Evolutionary conservation across 169 alveolate species (phyloP).

Genomic region (Plasmodium vivax): DNA sequence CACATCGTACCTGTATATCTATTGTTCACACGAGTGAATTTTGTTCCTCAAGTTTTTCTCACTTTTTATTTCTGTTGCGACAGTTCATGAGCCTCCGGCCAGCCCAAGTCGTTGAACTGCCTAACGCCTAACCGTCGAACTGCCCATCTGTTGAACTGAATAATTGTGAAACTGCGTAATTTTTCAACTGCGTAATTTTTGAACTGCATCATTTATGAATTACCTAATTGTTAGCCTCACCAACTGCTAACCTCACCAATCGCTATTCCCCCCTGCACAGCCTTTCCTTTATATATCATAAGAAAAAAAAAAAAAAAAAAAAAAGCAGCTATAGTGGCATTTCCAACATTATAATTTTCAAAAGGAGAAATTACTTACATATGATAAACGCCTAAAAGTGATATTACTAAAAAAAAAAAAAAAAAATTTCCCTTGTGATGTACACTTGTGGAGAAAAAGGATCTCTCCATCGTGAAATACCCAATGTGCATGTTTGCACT

Average conservation of each 20-base stretch:
- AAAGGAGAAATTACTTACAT: background rate
- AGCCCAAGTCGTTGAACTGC: background rate
- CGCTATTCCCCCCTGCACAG: background rate
- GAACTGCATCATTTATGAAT: background rate
- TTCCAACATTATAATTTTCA: background rate
- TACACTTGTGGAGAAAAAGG: background rate
- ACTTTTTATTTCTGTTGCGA: background rate
- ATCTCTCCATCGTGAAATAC: background rate
- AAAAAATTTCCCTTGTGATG: background rate
- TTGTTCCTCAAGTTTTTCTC: background rate
- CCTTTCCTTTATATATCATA: background rate
- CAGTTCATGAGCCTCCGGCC: background rate
- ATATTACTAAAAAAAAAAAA: background rate
- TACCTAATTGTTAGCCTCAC: background rate
- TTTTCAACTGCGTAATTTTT: background rate
- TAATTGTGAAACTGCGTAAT: background rate
- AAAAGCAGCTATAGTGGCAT: background rate
- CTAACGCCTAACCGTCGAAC: too few species aligned
- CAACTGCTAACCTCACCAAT: background rate
- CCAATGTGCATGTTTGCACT: background rate
- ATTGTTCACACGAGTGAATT: background rate
- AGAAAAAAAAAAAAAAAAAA: background rate
- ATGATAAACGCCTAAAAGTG: background rate
- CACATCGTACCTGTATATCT: background rate
- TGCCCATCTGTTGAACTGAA: too few species aligned